Conservation (phyloP, 768 basidiomycete species). For the Mycena epipterygia region DNA sequence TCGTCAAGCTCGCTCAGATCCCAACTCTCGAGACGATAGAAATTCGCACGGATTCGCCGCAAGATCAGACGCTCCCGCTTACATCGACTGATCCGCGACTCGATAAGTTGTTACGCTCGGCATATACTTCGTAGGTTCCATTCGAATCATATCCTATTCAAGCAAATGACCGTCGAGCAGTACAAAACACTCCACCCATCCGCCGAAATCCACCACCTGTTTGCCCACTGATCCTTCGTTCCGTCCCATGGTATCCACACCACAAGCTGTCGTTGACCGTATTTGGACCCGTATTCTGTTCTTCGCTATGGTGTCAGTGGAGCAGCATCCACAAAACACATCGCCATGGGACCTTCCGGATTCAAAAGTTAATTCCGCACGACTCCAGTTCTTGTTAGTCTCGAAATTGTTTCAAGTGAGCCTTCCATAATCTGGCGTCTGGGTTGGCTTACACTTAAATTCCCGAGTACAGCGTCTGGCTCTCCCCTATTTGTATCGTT, state of each 20-base stretch:
- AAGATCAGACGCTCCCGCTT: too few species aligned
- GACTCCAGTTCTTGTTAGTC: background rate
- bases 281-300: slow-evolving; percentile 14
- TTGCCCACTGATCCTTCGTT: background rate
- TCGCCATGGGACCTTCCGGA: background rate
- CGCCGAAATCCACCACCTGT: too few species aligned
- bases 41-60: too few species aligned
- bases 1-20: too few species aligned
- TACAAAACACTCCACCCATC: too few species aligned
- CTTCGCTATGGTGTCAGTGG: slow-evolving; percentile 12
- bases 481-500: background rate
- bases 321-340: background rate
- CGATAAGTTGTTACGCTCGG: too few species aligned
- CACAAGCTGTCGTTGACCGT: background rate
- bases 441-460: background rate
- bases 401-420: background rate
- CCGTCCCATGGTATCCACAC: background rate
- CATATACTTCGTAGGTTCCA: too few species aligned
- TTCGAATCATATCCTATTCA: too few species aligned
- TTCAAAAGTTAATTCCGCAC: background rate
- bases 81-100: too few species aligned
- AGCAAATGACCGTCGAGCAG: too few species aligned
- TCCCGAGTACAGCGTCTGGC: background rate
- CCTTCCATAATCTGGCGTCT: background rate
- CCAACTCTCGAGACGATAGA: too few species aligned